Conservation (phyloP, 169 alveolate genomes). For the Plasmodium billcollinsi region DNA sequence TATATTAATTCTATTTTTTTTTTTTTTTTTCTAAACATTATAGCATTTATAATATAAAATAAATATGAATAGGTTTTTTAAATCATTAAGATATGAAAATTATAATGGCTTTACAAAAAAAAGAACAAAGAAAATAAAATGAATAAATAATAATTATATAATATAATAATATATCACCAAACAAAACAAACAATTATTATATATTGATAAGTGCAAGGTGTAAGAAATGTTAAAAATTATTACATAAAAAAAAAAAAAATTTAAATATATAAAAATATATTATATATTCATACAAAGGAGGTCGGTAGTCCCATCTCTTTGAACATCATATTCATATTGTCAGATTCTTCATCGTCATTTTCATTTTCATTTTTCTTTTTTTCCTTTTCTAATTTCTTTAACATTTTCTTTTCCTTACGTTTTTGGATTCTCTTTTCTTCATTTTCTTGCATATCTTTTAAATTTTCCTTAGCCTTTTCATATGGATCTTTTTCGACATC, state of each 20-base stretch:
- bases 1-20: no score
- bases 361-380: slow-evolving; percentile 20
- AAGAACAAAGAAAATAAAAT: no score
- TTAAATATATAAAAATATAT: background rate
- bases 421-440: slow-evolving; percentile 43
- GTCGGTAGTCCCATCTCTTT: slow-evolving; percentile 45
- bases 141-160: no score
- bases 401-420: slow-evolving; percentile 62
- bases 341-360: background rate
- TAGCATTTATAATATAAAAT: no score
- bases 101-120: no score
- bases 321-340: background rate
- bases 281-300: slow-evolving; percentile 13
- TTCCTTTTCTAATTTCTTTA: slow-evolving; percentile 59
- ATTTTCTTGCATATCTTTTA: slow-evolving; percentile 26
- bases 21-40: no score
- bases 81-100: no score
- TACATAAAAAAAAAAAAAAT: background rate
- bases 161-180: no score
- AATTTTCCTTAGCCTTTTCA: slow-evolving; percentile 26
- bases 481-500: slow-evolving; percentile 47
- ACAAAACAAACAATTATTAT: no score
- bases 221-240: background rate
- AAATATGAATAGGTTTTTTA: no score
- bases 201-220: no score